These are phyloP conservation scores for Penicillium sp. DNA, from an alignment of 2,329 filamentous ascomycete genomes.

Conservation along the genomic window DNA sequence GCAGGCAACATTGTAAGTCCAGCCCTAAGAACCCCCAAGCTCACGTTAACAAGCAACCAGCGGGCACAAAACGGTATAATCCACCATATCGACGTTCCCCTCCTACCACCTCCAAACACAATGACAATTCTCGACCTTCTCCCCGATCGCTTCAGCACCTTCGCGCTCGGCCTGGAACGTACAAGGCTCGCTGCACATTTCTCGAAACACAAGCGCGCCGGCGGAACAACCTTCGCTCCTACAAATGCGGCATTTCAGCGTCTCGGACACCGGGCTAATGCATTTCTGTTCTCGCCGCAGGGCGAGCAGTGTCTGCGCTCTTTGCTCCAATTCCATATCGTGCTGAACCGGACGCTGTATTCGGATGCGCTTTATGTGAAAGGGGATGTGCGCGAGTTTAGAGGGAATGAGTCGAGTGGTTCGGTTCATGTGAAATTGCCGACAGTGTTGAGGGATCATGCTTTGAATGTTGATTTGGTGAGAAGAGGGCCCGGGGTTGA, in stretches of 20 bases:
- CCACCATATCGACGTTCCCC: conserved; percentile 68
- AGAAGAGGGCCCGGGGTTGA: conserved; percentile 63
- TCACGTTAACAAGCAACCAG: conserved; percentile 36
- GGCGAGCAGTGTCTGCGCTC: conserved; percentile 73
- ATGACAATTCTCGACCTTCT: conserved; percentile 61
- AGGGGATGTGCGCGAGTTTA: conserved; percentile 28
- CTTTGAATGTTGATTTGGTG: conserved; percentile 65
- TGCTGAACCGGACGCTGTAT: conserved; percentile 71
- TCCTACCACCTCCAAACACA: conserved; percentile 68
- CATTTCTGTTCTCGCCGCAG: conserved; percentile 75
- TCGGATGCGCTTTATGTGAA: conserved; percentile 60
- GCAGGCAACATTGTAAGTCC: conserved; percentile 62
- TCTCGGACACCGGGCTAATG: conserved; percentile 68
- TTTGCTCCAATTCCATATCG: conserved; percentile 73
- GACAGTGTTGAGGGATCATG: conserved; percentile 62
- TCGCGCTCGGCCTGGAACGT: conserved; percentile 68
- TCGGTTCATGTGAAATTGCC: conserved; percentile 55
- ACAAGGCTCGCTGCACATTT: conserved; percentile 55
- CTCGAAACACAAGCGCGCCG: conserved; percentile 48
- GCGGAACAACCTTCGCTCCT: conserved; percentile 76
- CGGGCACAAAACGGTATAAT: conserved; percentile 74
- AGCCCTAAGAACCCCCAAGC: not conserved
- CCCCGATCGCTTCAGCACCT: conserved; percentile 71
- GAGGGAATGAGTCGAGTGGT: conserved; percentile 35
- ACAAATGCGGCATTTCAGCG: conserved; percentile 73